Evolutionary conservation across 257 asterid species (phyloP).

Genomic region (Prunella vulgaris): DNA sequence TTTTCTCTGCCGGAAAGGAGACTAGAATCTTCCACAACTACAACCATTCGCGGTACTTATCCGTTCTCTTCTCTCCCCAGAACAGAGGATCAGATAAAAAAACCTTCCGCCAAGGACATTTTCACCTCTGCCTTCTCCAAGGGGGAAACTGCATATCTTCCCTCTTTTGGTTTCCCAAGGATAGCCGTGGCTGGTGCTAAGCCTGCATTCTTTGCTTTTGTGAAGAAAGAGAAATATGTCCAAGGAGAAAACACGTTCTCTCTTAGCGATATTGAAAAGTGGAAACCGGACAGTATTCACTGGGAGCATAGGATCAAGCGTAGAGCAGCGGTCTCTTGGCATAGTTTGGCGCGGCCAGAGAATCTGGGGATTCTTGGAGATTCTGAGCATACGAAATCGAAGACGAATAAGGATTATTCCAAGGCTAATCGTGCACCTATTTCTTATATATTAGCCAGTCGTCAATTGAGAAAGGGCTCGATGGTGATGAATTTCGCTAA

Average conservation of each 20-base stretch:
- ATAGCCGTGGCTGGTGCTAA: slow-evolving; percentile 36
- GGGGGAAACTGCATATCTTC: slow-evolving; percentile 14
- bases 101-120: slow-evolving; percentile 9
- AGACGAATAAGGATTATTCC: neutral
- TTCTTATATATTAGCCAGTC: slow-evolving; percentile 20
- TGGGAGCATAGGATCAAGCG: slow-evolving; percentile 23
- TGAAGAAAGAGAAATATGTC: neutral
- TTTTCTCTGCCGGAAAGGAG: slow-evolving; percentile 2
- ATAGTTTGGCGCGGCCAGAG: slow-evolving; percentile 12
- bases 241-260: slow-evolving; percentile 4
- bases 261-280: slow-evolving; percentile 18
- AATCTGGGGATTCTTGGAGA: neutral
- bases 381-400: neutral
- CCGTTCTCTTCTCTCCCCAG: slow-evolving; percentile 18
- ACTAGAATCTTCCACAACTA: slow-evolving; percentile 12
- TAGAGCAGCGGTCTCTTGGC: slow-evolving; percentile 20
- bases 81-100: neutral
- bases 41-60: slow-evolving; percentile 9
- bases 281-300: slow-evolving; percentile 12
- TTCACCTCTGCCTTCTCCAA: slow-evolving; percentile 17
- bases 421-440: slow-evolving; percentile 17
- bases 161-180: slow-evolving; percentile 30
- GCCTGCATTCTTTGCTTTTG: slow-evolving; percentile 18
- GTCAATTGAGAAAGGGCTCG: slow-evolving; percentile 9
- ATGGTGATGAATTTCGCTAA: slow-evolving; percentile 22